Evolutionary conservation across 495 filamentous ascomycete species (phyloP).

Genomic region (Lepidopterella palustris): DNA sequence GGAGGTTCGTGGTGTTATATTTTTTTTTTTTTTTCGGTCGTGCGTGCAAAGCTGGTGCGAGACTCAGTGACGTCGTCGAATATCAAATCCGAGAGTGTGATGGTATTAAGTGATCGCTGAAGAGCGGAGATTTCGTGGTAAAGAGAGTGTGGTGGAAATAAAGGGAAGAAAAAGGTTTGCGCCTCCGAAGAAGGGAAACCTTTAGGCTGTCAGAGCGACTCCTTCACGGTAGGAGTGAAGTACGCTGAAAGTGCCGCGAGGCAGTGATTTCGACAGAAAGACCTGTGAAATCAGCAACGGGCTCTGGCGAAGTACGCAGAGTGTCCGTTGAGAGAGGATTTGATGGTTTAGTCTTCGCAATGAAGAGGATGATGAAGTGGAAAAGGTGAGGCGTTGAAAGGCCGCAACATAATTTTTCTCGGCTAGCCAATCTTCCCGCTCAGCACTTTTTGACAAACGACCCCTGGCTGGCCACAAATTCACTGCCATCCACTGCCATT

Average conservation of each 20-base stretch:
- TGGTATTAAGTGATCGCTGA: constrained; percentile 11
- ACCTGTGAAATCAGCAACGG: constrained; percentile 26
- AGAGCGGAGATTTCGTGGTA: background rate
- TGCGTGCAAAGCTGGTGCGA: background rate
- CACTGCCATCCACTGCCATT: too few relatives aligned
- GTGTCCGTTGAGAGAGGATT: constrained; percentile 16
- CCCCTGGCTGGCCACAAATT: background rate
- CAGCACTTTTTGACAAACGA: background rate
- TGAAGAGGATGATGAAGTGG: constrained; percentile 22
- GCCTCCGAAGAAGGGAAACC: constrained; percentile 15
- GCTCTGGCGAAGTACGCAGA: constrained; percentile 15
- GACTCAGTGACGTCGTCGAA: constrained; percentile 30
- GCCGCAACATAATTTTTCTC: constrained; percentile 3
- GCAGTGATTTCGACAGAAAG: constrained; percentile 24
- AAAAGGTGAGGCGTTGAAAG: constrained; percentile 4
- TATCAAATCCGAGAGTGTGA: constrained; percentile 42
- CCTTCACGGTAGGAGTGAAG: constrained; percentile 15
- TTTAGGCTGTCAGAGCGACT: constrained; percentile 15
- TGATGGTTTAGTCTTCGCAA: constrained; percentile 21
- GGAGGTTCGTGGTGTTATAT: background rate
- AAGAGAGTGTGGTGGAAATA: constrained; percentile 7
- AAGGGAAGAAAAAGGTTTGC: constrained; percentile 12
- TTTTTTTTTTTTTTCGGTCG: too few relatives aligned
- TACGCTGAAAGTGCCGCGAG: constrained; percentile 8
- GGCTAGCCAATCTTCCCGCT: background rate